These are phyloP conservation scores for Phytopythium helicoides DNA, from an alignment of 352 stramenopile species.

Conservation along the genomic window DNA sequence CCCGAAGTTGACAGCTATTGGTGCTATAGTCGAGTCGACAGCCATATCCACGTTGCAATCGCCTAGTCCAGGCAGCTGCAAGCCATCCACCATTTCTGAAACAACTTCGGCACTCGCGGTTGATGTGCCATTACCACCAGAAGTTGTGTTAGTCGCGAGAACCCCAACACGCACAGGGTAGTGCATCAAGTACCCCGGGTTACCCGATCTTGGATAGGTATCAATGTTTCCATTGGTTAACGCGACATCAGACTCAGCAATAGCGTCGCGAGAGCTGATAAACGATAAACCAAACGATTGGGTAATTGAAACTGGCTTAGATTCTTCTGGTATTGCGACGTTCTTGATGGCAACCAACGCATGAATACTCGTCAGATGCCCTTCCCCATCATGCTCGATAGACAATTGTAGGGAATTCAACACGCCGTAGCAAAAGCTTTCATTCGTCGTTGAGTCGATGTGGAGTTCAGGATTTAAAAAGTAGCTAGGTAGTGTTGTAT, in stretches of 20 bases:
- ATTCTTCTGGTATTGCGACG: neutral
- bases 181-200: conserved; percentile 35
- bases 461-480: conserved; percentile 15
- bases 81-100: conserved; percentile 27
- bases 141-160: conserved; percentile 5
- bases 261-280: conserved; percentile 10
- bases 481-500: conserved; percentile 19
- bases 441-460: neutral
- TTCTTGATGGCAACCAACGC: conserved; percentile 23
- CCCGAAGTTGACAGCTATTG: conserved; percentile 24
- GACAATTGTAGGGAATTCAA: conserved; percentile 21
- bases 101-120: conserved; percentile 8
- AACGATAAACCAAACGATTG: conserved; percentile 38
- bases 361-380: conserved; percentile 17
- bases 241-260: conserved; percentile 14
- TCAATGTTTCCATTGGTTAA: conserved; percentile 32
- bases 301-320: conserved; percentile 6
- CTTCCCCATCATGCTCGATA: conserved; percentile 27
- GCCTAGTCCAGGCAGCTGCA: conserved; percentile 22
- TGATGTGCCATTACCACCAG: neutral
- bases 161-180: conserved; percentile 33
- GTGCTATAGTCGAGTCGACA: neutral
- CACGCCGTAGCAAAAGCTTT: conserved; percentile 17
- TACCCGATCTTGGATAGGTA: conserved; percentile 33
- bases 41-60: conserved; percentile 16